Conservation (phyloP, 805 yeast genomes). For the Kodamaea hsintzibuensis region DNA sequence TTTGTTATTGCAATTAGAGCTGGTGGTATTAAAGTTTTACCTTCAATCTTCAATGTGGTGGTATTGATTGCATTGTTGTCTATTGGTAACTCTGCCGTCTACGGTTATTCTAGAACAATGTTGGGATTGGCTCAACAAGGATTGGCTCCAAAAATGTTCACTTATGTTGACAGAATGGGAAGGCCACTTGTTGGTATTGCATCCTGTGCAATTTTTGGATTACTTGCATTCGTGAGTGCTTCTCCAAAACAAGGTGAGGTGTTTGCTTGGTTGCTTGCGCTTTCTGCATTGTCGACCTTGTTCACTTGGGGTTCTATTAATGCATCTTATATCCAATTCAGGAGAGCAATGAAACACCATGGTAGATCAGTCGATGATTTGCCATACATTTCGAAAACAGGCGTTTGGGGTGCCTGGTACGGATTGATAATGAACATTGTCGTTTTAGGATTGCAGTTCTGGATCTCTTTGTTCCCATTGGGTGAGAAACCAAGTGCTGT, state of each 20-base stretch:
- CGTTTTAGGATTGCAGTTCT: conserved; percentile 34
- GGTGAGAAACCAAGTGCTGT: conserved; percentile 17
- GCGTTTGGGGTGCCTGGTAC: conserved; percentile 33
- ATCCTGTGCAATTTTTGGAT: conserved; percentile 34
- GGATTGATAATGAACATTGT: conserved; percentile 26
- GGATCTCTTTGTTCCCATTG: conserved; percentile 36
- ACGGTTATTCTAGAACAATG: conserved; percentile 44
- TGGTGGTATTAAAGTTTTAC: conserved; percentile 43
- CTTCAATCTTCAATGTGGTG: conserved; percentile 44
- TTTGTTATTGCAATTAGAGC: conserved; percentile 44
- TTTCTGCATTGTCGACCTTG: conserved; percentile 28
- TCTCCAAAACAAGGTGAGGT: conserved; percentile 38
- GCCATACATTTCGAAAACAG: conserved; percentile 56
- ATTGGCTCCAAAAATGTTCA: conserved; percentile 36
- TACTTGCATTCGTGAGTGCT: conserved; percentile 42
- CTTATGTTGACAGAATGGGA: conserved; percentile 40
- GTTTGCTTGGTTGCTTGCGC: conserved; percentile 32
- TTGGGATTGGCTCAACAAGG: conserved; percentile 43
- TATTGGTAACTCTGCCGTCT: conserved; percentile 45
- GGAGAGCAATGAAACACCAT: conserved; percentile 23
- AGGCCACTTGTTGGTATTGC: conserved; percentile 41
- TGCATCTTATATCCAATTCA: conserved; percentile 24
- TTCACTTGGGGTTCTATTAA: conserved; percentile 32
- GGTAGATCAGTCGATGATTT: conserved; percentile 48
- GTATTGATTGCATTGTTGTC: conserved; percentile 43